Base-by-base conservation (phyloP, 2,329 filamentous ascomycete species). In the Tricladium varicosporioides region DNA sequence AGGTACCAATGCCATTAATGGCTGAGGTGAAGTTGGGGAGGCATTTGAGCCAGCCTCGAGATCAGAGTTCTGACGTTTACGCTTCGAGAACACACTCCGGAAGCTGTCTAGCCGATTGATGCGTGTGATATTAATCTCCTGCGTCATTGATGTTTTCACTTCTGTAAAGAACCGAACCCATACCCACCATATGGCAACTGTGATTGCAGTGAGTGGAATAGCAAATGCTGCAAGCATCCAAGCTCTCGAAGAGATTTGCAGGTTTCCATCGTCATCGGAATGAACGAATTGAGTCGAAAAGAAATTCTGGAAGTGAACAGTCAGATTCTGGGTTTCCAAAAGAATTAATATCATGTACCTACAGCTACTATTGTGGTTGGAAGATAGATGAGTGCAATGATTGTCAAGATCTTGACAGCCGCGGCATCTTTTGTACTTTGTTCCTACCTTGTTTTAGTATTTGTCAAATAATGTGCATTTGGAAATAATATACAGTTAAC, bases 261-360 rank as follows among this genome's bases (percentile, higher is more conserved):
- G 60, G 11, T 55, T 22, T 3, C 60, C 61, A 18, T 42, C 46
- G 22, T 60, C 51, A 15, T 46, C 40, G 1, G 53, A 59, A 18
- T 63, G 63, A 2, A 66, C 59, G 13, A 66, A 65, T 53, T 65
- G 58, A 10, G 63, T 63, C 2, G 60, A 63, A 47, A 65, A 65
- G 19, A 65, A 65, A 22, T 62, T 65, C 60, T 63, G 18, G 19
- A 33, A n/a, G 22, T 33, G 2, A 50, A 15, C 9, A 18, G 14
- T 45, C 1, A 8, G 8, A 13, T 36, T 13, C 13, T 36, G 13
- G 32, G 32, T 13, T 36, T 36, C 13, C 8, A 7, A 36, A 8
- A 36, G 32, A 36, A 7, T 36, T 36, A 13, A 36, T 8, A 36
- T n/a, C n/a, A n/a, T n/a, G n/a, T 45, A 57, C 56, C 56, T 32